These are phyloP conservation scores for Fusarium equiseti DNA, from an alignment of 2,329 filamentous ascomycete species.

Conservation along the genomic window DNA sequence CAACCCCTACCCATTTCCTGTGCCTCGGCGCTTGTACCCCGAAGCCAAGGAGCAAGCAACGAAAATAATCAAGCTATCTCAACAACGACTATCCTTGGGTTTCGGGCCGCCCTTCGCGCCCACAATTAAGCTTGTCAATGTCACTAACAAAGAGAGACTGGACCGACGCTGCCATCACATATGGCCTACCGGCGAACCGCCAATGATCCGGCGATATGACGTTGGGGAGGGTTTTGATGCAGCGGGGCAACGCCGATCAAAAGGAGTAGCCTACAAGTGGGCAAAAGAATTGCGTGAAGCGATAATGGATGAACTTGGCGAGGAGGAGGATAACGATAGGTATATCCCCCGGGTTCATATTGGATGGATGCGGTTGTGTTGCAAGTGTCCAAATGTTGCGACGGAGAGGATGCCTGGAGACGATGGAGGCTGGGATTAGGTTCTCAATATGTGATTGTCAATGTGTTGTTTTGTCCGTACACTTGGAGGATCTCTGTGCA, in stretches of 20 bases:
- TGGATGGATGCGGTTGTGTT: not conserved
- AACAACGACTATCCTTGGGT: not conserved
- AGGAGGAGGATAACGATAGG: not conserved
- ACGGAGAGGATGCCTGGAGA: not conserved
- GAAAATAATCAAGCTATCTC: not conserved
- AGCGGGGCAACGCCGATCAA: not conserved
- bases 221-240: fast-evolving
- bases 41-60: not conserved
- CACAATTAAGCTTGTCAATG: not conserved
- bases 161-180: not conserved
- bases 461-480: too few relatives aligned
- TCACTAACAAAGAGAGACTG: fast-evolving
- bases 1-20: not conserved
- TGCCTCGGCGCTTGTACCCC: not conserved
- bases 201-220: not conserved
- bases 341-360: not conserved
- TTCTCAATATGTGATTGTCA: too few relatives aligned
- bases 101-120: not conserved
- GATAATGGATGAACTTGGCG: not conserved
- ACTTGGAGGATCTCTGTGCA: too few relatives aligned
- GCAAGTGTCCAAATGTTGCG: not conserved
- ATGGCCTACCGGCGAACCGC: not conserved
- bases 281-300: not conserved
- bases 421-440: not conserved
- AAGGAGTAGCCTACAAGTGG: not conserved